Conservation (phyloP, 176 grass and related monocot species). For the Carex pumila region DNA sequence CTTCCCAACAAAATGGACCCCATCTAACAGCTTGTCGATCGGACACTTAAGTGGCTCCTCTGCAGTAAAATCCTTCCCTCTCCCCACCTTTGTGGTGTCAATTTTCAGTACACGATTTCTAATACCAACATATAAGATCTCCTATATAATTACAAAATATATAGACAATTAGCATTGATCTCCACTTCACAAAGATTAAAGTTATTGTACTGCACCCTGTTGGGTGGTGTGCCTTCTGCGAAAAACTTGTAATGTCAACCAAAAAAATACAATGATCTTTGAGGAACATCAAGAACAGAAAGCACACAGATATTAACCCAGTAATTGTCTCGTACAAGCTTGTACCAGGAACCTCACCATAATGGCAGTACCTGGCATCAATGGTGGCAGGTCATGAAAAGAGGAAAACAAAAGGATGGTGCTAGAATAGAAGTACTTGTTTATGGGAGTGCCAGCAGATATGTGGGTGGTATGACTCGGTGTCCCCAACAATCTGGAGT, state of each 20-base stretch:
- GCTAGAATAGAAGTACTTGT: constrained; percentile 52
- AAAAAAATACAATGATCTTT: not conserved
- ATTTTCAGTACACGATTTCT: constrained; percentile 63
- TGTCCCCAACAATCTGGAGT: constrained; percentile 69
- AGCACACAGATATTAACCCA: not conserved
- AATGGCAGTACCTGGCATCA: not conserved
- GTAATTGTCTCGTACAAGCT: not conserved
- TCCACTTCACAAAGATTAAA: not conserved
- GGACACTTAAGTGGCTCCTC: constrained; percentile 66
- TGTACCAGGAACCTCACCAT: not conserved
- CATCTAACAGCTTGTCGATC: constrained; percentile 62
- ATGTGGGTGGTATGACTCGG: constrained; percentile 74
- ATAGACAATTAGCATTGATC: not conserved
- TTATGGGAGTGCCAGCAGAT: constrained; percentile 98
- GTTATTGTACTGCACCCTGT: not conserved
- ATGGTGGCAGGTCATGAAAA: not conserved
- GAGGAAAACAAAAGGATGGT: constrained; percentile 12
- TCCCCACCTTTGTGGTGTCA: constrained; percentile 71
- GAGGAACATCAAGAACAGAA: not conserved
- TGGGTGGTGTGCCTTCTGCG: not conserved
- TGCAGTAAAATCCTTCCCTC: constrained; percentile 54
- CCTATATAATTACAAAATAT: constrained; percentile 25
- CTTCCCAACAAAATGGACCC: constrained; percentile 73
- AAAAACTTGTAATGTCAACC: not conserved
- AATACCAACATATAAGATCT: constrained; percentile 92